Evolutionary conservation across 768 basidiomycete species (phyloP), one percentile per base, ranked within the genome.

Genomic region (Crassisporium funariophilum): DNA sequence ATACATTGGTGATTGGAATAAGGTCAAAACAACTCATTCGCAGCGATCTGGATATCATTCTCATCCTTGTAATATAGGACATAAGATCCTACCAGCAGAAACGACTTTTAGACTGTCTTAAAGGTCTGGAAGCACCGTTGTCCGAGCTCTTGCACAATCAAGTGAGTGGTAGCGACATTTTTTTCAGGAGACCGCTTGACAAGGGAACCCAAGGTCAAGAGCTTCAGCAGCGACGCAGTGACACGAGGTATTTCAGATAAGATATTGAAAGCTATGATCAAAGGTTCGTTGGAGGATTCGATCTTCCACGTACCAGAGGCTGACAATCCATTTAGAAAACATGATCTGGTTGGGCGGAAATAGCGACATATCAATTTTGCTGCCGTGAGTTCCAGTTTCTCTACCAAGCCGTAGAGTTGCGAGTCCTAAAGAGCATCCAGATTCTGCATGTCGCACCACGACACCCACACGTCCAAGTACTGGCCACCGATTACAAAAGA

Each of bases 361-460:
- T 27, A 57, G 54, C 36, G 62, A 64, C 47, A 49, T 64, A 13
- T 29, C 54, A 4, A 37, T 65, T 33, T 47, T 64, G 16, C 41
- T 65, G 31, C 64, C 64, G 64, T 64, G 35, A 46, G 58, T 53
- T 38, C 4, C 11, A 35, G 8, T 15, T 37, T 41, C 22, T 36
- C 25, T 17, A 8, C n/a, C n/a, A n/a, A n/a, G n/a, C n/a, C n/a
- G n/a, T 21, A 25, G 13, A n/a, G 4, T 13, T 9, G 10, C 34
- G 24, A 12, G 10, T 31, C 35, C 2, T 16, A 20, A 12, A 34
- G 11, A 41, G 17, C 8, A 15, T 12, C 8, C 17, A 65, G 62
- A 17, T 68, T 62, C 42, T 56, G 63, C 35, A 50, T 60, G 16
- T 56, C 58, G 10, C 62, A 66, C 44, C 64, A 66, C 35, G 64